phyloP scores from a whole-genome alignment of 768 basidiomycete species.

The Suillus subluteus region DNA sequence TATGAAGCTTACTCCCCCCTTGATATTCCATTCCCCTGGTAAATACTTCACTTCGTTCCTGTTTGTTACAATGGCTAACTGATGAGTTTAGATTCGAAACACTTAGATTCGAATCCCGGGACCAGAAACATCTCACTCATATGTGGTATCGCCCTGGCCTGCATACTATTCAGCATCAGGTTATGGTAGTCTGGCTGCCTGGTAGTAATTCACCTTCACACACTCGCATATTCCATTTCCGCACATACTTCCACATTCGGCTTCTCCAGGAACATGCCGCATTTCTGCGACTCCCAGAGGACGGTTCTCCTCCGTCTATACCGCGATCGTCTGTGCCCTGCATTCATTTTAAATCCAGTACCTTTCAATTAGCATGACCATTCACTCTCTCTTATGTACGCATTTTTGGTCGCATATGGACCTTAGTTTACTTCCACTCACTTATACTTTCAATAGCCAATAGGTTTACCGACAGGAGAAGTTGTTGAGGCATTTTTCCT shows the following conservation, averaged over 20 bases:
- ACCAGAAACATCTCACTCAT: not conserved
- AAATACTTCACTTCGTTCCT: not conserved
- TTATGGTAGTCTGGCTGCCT: not conserved
- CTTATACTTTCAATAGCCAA: not conserved
- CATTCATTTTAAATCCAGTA: conserved; percentile 1
- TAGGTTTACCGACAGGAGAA: not conserved
- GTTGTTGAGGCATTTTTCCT: not conserved
- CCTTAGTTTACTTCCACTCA: not conserved
- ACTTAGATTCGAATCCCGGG: not conserved
- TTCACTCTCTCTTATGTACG: not conserved
- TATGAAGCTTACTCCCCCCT: conserved; percentile 18
- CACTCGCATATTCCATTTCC: conserved; percentile 8
- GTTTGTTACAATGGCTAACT: not conserved
- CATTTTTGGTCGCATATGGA: not conserved
- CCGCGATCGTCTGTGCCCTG: not conserved
- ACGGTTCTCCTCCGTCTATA: not conserved
- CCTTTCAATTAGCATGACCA: not conserved
- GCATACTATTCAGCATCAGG: not conserved
- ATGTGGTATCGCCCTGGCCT: not conserved
- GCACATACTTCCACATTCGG: not conserved
- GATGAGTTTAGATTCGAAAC: not conserved
- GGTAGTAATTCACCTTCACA: not conserved
- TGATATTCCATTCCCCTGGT: conserved; percentile 2
- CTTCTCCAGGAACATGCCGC: not conserved
- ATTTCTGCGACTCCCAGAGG: not conserved